These are phyloP conservation scores for Zygosaccharomyces pseudobailii DNA, from an alignment of 1,139 yeast genomes.

Conservation along the genomic window DNA sequence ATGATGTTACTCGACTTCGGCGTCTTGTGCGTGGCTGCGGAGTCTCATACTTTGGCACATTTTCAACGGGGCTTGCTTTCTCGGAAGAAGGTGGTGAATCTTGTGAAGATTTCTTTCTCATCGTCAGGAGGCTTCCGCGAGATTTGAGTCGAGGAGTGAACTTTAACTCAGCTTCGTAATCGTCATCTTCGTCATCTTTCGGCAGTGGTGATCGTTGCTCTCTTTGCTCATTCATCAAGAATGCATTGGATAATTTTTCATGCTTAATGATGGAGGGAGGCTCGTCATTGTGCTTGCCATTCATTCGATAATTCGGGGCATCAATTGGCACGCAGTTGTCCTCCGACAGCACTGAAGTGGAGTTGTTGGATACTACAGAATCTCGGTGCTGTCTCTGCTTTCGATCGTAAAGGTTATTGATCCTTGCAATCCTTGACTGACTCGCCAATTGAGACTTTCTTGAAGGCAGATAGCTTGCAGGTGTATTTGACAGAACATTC, in stretches of 20 bases:
- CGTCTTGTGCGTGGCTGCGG: not conserved
- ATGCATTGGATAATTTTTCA: conserved; percentile 10
- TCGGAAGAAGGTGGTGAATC: conserved; percentile 9
- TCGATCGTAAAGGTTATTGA: conserved; percentile 21
- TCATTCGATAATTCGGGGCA: conserved; percentile 5
- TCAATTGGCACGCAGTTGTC: conserved; percentile 9
- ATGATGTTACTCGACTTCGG: conserved; percentile 9
- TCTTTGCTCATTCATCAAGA: conserved; percentile 1
- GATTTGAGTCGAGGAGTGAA: conserved; percentile 24
- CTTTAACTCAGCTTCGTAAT: conserved; percentile 18
- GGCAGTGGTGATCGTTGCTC: conserved; percentile 6
- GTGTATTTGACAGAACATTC: conserved; percentile 11
- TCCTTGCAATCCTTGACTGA: conserved; percentile 21
- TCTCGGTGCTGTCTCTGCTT: conserved; percentile 16
- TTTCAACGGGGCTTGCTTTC: not conserved
- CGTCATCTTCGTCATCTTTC: conserved; percentile 15
- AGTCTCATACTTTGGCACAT: not conserved
- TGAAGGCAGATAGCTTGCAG: conserved; percentile 18
- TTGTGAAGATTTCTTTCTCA: conserved; percentile 10
- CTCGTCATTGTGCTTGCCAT: conserved; percentile 8
- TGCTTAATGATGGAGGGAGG: conserved; percentile 11
- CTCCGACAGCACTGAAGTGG: conserved; percentile 20
- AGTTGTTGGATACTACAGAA: conserved; percentile 23
- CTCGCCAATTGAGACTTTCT: conserved; percentile 18
- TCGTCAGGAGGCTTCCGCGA: conserved; percentile 17